phyloP scores from a whole-genome alignment of 2,329 filamentous ascomycete genomes.

The Macrophomina tecta region DNA sequence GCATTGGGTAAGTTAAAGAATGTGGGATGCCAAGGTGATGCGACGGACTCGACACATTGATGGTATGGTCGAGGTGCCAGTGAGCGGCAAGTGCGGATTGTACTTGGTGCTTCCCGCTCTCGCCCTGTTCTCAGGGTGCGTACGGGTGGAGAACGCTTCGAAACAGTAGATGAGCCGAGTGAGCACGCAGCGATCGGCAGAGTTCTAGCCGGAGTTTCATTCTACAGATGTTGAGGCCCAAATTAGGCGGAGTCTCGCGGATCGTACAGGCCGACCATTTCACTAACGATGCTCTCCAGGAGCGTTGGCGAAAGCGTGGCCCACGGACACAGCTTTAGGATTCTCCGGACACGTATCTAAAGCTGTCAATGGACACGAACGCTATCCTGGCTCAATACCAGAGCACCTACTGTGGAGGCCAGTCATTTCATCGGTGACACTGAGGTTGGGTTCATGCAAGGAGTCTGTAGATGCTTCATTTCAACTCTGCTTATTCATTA shows the following conservation, averaged over 20 bases:
- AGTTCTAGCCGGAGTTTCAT: background rate
- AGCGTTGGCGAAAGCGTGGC: too few species aligned
- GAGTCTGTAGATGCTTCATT: background rate
- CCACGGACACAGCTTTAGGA: too few species aligned
- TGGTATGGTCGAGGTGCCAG: background rate
- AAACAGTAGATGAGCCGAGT: background rate
- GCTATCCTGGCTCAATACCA: too few species aligned
- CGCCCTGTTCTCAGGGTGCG: background rate
- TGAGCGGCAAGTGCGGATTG: background rate
- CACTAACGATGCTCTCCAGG: too few species aligned
- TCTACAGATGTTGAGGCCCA: background rate
- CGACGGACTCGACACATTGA: background rate
- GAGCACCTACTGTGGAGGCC: too few species aligned
- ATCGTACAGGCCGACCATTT: too few species aligned
- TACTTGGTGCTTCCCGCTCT: background rate
- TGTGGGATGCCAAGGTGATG: background rate
- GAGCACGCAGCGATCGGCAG: background rate
- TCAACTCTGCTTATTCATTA: background rate
- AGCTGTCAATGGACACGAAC: too few species aligned
- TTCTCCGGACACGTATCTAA: too few species aligned
- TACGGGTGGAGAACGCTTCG: background rate
- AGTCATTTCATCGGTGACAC: too few species aligned
- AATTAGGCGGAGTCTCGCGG: background rate
- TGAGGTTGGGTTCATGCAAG: too few species aligned
- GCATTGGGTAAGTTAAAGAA: background rate